phyloP scores from a whole-genome alignment of 2,329 filamentous ascomycete species.

The Clathrospora elynae region DNA sequence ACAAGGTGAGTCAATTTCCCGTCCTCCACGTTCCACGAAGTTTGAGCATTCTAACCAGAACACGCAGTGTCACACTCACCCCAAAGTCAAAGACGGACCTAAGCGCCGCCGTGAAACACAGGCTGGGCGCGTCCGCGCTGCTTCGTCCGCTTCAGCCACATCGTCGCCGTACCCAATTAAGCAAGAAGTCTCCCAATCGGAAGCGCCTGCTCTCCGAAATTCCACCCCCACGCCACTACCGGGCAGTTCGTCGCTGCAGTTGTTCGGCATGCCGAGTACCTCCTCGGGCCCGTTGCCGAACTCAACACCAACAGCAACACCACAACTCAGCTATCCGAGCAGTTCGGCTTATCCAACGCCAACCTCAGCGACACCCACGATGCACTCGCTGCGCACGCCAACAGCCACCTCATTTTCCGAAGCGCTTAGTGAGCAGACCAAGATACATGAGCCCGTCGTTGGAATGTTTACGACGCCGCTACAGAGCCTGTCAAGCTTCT shows the following conservation, averaged over 20 bases:
- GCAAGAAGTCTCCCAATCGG: slow-evolving; percentile 30
- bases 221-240: slow-evolving; percentile 38
- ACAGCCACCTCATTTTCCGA: slow-evolving; percentile 25
- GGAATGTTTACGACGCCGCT: slow-evolving; percentile 42
- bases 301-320: slow-evolving; percentile 29
- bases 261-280: slow-evolving; percentile 32
- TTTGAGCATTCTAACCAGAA: slow-evolving; percentile 29
- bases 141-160: slow-evolving; percentile 42
- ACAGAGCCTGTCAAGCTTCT: slow-evolving; percentile 34
- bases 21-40: slow-evolving; percentile 17
- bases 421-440: slow-evolving; percentile 8
- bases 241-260: slow-evolving; percentile 30
- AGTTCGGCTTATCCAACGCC: slow-evolving; percentile 36
- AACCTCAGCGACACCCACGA: slow-evolving; percentile 27
- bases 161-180: slow-evolving; percentile 45
- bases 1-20: slow-evolving; percentile 68
- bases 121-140: slow-evolving; percentile 44
- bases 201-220: slow-evolving; percentile 33
- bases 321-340: slow-evolving; percentile 27
- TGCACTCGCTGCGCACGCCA: slow-evolving; percentile 29
- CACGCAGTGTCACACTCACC: slow-evolving; percentile 50
- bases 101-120: slow-evolving; percentile 51
- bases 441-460: slow-evolving; percentile 33
- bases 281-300: slow-evolving; percentile 19
- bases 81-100: slow-evolving; percentile 52